Evolutionary conservation across 352 stramenopile genomes (phyloP), one percentile per base, ranked within the genome.

Genomic region (Globisporangium alternatum): DNA sequence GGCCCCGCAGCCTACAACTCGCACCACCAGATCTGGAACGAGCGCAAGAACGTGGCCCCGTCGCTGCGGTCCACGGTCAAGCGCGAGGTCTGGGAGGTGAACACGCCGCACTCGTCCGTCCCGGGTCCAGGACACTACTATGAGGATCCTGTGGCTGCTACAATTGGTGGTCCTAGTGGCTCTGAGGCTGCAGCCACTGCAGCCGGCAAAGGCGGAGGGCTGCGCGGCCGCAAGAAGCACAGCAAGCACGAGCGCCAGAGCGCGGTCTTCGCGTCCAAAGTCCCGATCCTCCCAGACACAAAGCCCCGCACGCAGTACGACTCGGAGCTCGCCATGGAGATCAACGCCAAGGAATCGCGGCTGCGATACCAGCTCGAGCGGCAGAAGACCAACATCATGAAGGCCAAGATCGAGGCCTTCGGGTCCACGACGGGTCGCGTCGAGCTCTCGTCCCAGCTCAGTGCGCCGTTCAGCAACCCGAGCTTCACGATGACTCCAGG

Each of bases 261-360:
- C 49, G 84, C 84, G 19, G 80, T 90, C 37, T 90, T 93, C 68
- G 77, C 82, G 2, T 90, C 81, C n/a, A 88, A 86, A 19, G 84
- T 93, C 5, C 84, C 84, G 5, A 84, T 91, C 56, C 72, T 93
- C 3, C 75, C 69, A 1, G 57, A 66, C 1, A 63, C 78, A 4
- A 84, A 86, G 55, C 71, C 74, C 12, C 69, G 71, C 9, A 67
- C 71, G 17, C 71, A 78, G 21, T 81, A 84, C 45, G 79, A 91
- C 56, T 62, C 71, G 19, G 81, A 91, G 39, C 79, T 79, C 57
- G 81, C 84, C n/a, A 64, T 89, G n/a, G 81, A 91, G 62, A 47
- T 87, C 48, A 65, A 69, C 2, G 72, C 65, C 19, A 91, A 87
- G 56, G 78, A 89, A 41, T 74, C 78, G 59, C 76, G 80, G 0